Base-by-base conservation (phyloP, 805 yeast genomes). In the Yamadazyma sp. region DNA sequence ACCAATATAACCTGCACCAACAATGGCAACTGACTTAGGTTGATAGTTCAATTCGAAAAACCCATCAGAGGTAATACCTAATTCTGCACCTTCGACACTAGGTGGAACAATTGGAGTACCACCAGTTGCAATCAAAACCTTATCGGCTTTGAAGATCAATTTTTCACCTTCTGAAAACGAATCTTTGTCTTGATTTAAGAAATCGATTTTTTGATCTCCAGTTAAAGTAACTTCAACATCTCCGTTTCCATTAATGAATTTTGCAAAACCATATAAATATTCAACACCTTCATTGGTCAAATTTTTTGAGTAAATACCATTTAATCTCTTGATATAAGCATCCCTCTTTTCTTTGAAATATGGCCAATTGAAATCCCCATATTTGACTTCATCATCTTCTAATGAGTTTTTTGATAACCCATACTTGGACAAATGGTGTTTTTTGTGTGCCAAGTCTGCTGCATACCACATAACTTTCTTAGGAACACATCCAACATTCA, bases 391-490 rank as follows among this genome's bases (percentile, higher is more conserved):
- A 3, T 74, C 71, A 24, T 65, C 62, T 32, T 41, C 48, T 9
- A 33, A 25, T n/a, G 70, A 60, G 38, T 75, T 77, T 30, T 77
- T 78, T 12, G 70, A 62, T 47, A 93, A 82, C 0, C 96, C 96
- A 56, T 91, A 93, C 44, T 83, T 86, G 46, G 75, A 68, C 42
- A 95, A 95, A 31, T 86, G 82, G 27, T 70, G 64, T 42, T 84
- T 67, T 53, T 79, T 81, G 44, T 76, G 75, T 13, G 97, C 97
- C 58, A 86, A 63, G 50, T 89, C 96, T 20, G 93, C 80, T 8
- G 97, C 96, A 50, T 89, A 82, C 98, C 98, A 93, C 97, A 93
- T 89, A 30, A 93, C 87, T 60, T 93, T 93, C 72, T 93, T 93
- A 31, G 99, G 99, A 31, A 93, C 98, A 73, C 99, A 93, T 14